Evolutionary conservation across 2,329 filamentous ascomycete genomes (phyloP), one percentile per base, ranked within the genome.

Genomic region (Ilyonectria mors-panacis): DNA sequence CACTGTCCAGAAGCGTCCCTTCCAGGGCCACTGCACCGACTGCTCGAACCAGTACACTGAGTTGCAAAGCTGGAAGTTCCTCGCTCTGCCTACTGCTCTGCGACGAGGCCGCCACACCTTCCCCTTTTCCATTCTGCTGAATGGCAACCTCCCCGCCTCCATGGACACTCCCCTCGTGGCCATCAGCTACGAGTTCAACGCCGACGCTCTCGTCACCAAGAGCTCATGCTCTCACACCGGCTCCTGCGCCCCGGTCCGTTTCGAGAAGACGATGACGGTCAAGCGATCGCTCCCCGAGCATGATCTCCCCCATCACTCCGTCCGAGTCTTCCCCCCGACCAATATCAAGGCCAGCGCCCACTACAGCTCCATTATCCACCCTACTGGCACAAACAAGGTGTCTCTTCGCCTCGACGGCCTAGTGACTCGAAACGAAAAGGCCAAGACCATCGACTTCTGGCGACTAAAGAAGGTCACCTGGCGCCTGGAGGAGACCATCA

Each of bases 311-410:
- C 95, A 97, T 82, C 92, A 95, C 81, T 97, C 93, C 17, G 91
- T 97, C 69, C 94, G 95, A 77, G 93, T 98, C 77, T 99, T 99
- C 82, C 96, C 95, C 54, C 95, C 96, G 0, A 99, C 96, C 73
- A 96, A 97, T 82, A 91, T 99, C 76, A 95, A 94, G 72, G 93
- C 94, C 65, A 92, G 91, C 76, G 92, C 96, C 69, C 91, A 94
- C 75, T 91, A 97, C 70, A 92, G 92, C 53, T 90, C 93, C 42
- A 89, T 97, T 70, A 91, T 98, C 69, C 92, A 97, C 82, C 94
- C 95, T 6, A 93, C 95, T 67, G 93, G 94, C 75, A 90, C 89
- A 75, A 95, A 97, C 82, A 92, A 87, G 12, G 87, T 98, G 56
- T 87, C 89, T 51, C 91, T 98, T 82, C 91, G 92, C 59, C 88